A percentile compares a stretch with the other conserved stretches of the same genome.
These are phyloP conservation scores for Penicillium psychrofluorescens DNA, from an alignment of 495 filamentous ascomycete species.

Conservation along the genomic window DNA sequence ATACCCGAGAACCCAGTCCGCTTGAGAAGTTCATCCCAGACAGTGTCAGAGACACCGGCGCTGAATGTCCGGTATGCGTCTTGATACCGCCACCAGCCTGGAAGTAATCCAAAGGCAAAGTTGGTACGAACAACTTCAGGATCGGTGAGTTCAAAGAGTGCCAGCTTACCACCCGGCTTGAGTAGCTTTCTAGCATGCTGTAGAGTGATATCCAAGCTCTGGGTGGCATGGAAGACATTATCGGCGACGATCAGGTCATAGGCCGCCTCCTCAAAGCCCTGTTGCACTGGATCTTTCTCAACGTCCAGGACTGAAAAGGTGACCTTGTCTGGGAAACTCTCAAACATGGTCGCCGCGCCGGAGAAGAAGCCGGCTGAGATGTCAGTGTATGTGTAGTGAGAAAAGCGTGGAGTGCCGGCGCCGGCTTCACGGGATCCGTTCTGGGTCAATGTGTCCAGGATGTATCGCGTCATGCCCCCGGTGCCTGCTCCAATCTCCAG, in stretches of 20 bases:
- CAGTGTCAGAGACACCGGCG: background rate
- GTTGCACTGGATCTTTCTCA: conserved; percentile 31
- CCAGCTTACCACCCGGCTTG: conserved; percentile 11
- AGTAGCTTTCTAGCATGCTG: conserved; percentile 16
- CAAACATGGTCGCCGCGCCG: too few relatives aligned
- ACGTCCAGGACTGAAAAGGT: conserved; percentile 29
- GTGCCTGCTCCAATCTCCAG: conserved; percentile 46
- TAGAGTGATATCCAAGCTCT: conserved; percentile 28
- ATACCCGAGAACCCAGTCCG: background rate
- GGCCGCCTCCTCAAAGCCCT: conserved; percentile 36
- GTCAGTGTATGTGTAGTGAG: too few relatives aligned
- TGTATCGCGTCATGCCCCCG: conserved; percentile 29
- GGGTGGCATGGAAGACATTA: conserved; percentile 24
- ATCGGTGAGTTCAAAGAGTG: conserved; percentile 11
- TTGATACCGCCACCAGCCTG: too few relatives aligned
- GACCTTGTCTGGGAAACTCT: too few relatives aligned
- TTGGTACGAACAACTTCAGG: too few relatives aligned
- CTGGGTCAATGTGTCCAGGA: too few relatives aligned
- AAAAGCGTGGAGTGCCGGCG: too few relatives aligned
- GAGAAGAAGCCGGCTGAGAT: too few relatives aligned
- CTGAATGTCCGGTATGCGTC: background rate
- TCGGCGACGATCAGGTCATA: conserved; percentile 45
- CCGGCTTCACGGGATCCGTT: too few relatives aligned
- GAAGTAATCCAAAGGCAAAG: background rate
- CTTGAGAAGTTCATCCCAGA: background rate